A percentile compares a stretch with the other conserved stretches of the same genome.
Conservation (phyloP, 2,329 filamentous ascomycete species). For the Monosporascus sp. region DNA sequence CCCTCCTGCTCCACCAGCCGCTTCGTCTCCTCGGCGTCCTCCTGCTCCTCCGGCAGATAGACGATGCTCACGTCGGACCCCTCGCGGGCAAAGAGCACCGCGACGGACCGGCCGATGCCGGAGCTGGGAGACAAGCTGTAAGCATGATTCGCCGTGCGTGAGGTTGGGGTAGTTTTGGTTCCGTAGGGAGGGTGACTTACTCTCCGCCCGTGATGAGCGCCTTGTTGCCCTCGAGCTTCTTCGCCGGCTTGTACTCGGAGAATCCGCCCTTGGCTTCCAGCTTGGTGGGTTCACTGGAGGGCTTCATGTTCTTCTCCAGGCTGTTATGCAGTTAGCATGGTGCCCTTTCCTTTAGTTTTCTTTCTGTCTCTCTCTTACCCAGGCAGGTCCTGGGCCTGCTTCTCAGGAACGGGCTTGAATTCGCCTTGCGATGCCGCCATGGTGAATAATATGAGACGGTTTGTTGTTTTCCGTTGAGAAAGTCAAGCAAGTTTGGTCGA, state of each 20-base stretch:
- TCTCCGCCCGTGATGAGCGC: conserved; percentile 76
- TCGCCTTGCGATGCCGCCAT: no score
- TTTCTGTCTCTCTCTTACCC: no score
- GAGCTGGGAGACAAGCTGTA: conserved; percentile 29
- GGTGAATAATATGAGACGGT: no score
- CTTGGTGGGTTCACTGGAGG: conserved; percentile 37
- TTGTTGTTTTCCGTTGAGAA: no score
- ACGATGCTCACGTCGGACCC: conserved; percentile 66
- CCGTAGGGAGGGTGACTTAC: neutral
- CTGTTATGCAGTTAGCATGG: no score
- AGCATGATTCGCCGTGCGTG: neutral
- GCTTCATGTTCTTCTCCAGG: neutral
- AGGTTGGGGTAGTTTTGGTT: neutral
- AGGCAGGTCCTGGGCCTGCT: no score
- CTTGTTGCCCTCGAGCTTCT: conserved; percentile 65
- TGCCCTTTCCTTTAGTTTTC: no score
- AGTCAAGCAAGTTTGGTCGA: no score
- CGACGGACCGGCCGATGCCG: conserved; percentile 68
- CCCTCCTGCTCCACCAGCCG: conserved; percentile 61
- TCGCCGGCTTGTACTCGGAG: no score
- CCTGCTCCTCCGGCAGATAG: conserved; percentile 67
- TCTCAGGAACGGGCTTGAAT: no score
- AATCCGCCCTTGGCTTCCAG: conserved; percentile 50
- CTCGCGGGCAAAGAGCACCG: conserved; percentile 73
- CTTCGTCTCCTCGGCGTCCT: conserved; percentile 71